These are phyloP conservation scores for Lachnellula arida DNA, from an alignment of 2,329 filamentous ascomycete genomes.

Conservation along the genomic window DNA sequence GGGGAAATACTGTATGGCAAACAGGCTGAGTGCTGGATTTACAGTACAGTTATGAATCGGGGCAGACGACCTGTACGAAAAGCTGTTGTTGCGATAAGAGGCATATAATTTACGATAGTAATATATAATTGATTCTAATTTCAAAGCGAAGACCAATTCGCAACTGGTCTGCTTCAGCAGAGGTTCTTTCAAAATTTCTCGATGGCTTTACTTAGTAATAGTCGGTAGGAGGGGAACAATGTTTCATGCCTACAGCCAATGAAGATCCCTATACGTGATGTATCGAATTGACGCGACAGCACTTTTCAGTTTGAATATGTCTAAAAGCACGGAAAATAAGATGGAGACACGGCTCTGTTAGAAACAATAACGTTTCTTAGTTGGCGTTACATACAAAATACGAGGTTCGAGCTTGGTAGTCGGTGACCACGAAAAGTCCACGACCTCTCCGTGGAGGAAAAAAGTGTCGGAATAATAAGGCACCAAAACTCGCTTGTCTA, in stretches of 20 bases:
- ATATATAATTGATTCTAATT: slow-evolving; percentile 7
- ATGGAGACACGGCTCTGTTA: no score
- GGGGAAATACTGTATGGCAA: neutral
- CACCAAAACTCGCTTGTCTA: no score
- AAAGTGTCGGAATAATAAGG: no score
- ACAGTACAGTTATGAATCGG: neutral
- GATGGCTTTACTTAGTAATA: no score
- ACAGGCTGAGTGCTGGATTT: no score
- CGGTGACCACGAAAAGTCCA: no score
- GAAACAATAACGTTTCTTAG: no score
- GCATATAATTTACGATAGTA: slow-evolving; percentile 7
- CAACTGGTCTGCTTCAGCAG: neutral
- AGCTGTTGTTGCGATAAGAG: neutral
- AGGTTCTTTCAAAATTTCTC: neutral
- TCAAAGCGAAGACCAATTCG: neutral
- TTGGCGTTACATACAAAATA: no score
- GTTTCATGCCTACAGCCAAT: neutral
- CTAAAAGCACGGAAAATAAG: neutral
- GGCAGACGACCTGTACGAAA: slow-evolving; percentile 1
- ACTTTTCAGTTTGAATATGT: neutral
- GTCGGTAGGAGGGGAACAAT: neutral
- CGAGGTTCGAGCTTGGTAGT: no score
- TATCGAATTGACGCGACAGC: no score
- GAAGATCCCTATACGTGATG: neutral
- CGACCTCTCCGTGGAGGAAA: no score